Evolutionary conservation across 306 rosid genomes (phyloP), one percentile per base, ranked within the genome.

Genomic region (Carpinus viminea): DNA sequence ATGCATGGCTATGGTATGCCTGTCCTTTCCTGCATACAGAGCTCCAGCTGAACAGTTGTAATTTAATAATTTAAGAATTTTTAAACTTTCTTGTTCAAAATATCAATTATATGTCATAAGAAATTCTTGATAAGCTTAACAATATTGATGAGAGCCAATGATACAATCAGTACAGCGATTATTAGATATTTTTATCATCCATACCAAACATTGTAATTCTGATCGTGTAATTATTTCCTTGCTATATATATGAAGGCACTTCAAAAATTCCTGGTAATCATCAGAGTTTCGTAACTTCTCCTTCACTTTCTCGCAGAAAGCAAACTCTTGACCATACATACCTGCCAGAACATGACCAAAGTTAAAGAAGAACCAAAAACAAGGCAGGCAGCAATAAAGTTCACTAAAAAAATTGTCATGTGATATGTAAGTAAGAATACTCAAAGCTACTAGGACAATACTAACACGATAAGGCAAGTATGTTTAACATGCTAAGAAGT

Each of bases 181-280:
- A 62, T 24, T 34, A 52, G 46, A 70, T 52, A 34, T 69, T 38
- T n/a, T 52, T 51, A 75, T 60, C 43, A 80, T 56, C 43, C 90
- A 70, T 93, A 96, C 99, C 99, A 96, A 80, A 80, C 96, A 74
- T 75, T 93, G 93, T 88, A 96, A 83, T 76, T 96, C 98, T 65
- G 89, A 79, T 60, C 94, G 86, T 43, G 96, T 91, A 78, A 96
- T 96, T 83, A 96, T 96, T 79, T 93, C 98, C 90, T 85, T 91
- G 96, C 94, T 90, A 83, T 91, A 93, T 74, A 96, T 96, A 87
- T 96, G 98, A 68, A 96, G 89, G 75, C 98, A 93, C 89, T 87
- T 93, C 96, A 96, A 89, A 84, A 96, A 93, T 85, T 96, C 98
- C 85, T 96, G 99, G 89, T 96, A 96, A 82, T 81, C 79, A 2